Conservation (phyloP, 495 filamentous ascomycete genomes). For the Beverwykella pulmonaria region DNA sequence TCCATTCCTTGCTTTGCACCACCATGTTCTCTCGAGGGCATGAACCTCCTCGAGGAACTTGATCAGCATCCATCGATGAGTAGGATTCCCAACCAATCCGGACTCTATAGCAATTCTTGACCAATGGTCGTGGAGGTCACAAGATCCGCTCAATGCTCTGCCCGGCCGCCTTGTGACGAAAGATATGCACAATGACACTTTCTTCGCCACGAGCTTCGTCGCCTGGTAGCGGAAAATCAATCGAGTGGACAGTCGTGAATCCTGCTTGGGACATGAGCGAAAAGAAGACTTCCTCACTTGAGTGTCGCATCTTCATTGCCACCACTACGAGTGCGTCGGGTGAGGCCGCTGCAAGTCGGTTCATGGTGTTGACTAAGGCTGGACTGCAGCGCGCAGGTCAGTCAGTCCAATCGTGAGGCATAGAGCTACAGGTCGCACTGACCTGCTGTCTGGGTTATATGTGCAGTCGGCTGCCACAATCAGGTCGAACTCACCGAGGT, state of each 20-base stretch:
- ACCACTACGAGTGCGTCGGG: constrained; percentile 66
- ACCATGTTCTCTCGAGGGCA: too few relatives aligned
- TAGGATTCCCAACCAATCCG: too few relatives aligned
- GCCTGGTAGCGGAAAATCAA: constrained; percentile 58
- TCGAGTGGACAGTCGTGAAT: constrained; percentile 55
- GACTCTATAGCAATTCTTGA: too few relatives aligned
- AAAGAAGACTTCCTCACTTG: constrained; percentile 79
- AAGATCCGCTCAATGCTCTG: neutral
- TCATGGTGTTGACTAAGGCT: constrained; percentile 71
- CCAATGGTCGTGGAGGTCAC: too few relatives aligned
- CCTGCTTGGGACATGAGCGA: constrained; percentile 66
- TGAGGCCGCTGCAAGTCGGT: constrained; percentile 54
- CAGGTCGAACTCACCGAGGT: constrained; percentile 60
- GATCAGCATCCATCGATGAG: too few relatives aligned
- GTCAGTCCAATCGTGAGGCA: neutral
- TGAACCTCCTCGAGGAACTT: too few relatives aligned
- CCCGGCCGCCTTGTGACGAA: neutral
- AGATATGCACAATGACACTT: constrained; percentile 55
- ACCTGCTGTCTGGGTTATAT: constrained; percentile 79
- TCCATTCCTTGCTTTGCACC: neutral
- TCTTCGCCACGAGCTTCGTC: constrained; percentile 60
- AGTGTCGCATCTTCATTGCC: constrained; percentile 82
- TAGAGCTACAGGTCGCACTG: neutral
- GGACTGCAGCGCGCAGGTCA: constrained; percentile 51
- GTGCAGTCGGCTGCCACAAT: constrained; percentile 90